Percentiles rank a stretch among this genome's conserved stretches.
These are phyloP conservation scores for Tarenaya hassleriana DNA, from an alignment of 345 rosid species.

Conservation along the genomic window DNA sequence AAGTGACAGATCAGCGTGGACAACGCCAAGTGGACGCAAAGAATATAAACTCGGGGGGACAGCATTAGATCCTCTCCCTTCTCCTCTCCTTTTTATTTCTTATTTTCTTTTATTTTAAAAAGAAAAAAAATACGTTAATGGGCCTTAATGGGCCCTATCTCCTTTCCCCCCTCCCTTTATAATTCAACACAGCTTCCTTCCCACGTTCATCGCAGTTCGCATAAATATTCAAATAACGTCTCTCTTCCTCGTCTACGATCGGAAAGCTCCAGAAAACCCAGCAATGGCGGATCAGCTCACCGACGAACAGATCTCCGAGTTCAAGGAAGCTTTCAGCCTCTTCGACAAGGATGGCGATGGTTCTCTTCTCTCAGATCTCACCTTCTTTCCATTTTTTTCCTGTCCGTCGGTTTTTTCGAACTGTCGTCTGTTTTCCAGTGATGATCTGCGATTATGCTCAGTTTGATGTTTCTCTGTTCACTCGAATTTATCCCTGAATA, in stretches of 20 bases:
- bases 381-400: background rate
- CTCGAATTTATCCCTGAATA: too few species aligned
- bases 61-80: too few species aligned
- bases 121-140: background rate
- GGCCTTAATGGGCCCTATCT: slow-evolving; percentile 19
- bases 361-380: slow-evolving; percentile 23
- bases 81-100: too few species aligned
- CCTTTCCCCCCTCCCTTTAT: slow-evolving; percentile 7
- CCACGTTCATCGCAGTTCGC: slow-evolving; percentile 4
- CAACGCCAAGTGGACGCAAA: too few species aligned
- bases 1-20: too few species aligned
- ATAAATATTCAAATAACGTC: slow-evolving; percentile 2
- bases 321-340: slow-evolving; percentile 47
- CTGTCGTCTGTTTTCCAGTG: background rate
- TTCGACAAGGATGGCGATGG: slow-evolving; percentile 56
- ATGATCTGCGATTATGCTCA: background rate
- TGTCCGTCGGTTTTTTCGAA: background rate
- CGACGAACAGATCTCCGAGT: slow-evolving; percentile 41
- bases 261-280: background rate
- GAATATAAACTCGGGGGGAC: too few species aligned
- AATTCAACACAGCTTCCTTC: background rate
- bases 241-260: background rate
- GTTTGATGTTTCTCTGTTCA: background rate
- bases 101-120: too few species aligned
- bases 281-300: slow-evolving; percentile 46